Base-by-base conservation (phyloP, 179 eudicot species). In the Actinidia arguta region DNA sequence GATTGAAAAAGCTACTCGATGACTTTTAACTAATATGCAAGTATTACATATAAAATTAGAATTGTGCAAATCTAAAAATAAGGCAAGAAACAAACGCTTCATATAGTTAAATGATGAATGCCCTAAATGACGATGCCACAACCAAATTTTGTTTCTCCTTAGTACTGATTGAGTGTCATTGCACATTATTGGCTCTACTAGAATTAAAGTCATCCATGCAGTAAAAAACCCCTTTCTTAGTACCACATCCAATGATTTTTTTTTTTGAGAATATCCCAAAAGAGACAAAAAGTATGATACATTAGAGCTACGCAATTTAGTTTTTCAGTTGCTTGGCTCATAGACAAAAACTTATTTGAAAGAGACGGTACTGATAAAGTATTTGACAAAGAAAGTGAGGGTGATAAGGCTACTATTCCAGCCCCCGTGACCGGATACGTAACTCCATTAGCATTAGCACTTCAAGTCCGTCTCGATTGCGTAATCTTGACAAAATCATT, bases 161-260 rank as follows among this genome's bases (percentile, higher is more conserved):
- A 10, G 18, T 27, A 31, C 25, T 55, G 47, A 7, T 22, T 1
- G 36, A 31, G 36, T 11, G 42, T 17, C 36, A 20, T 10, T 54
- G 44, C 63, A 25, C 54, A 44, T 52, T 22, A 55, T 75, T 51
- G 1, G n/a, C 46, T 51, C 4, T 51, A 3, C 63, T 47, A 3
- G 22, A 11, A 20, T 13, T 75, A 22, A 75, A 75, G 47, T 75
- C 63, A 54, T 52, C 78, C 63, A 75, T 12, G n/a, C 24, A 75
- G 14, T 54, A 54, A 1, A 75, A 20, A 13, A 63, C 78, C 62
- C 44, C 63, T 42, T 74, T 42, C 36, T 74, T 74, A 74, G 78
- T 74, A 74, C 78, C 61, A 74, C 20, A 17, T 42, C 42, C 42
- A 74, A 74, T 74, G 17, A 74, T 74, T 17, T 74, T 62, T 24